Base-by-base conservation (phyloP, 129 eudicot species). In the Centaurea solstitialis region DNA sequence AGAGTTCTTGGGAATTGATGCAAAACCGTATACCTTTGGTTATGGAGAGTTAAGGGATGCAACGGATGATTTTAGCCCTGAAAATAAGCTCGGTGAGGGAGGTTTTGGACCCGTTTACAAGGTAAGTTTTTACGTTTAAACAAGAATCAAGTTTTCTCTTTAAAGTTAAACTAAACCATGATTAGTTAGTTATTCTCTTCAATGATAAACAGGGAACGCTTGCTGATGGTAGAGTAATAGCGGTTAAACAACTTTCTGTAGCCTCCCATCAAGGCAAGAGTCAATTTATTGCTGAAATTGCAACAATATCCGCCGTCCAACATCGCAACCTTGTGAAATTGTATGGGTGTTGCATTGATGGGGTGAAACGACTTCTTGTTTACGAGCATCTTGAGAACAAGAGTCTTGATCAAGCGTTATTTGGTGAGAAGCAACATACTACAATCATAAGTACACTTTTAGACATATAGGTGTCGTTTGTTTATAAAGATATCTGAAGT, bases 311-410 rank as follows among this genome's bases (percentile, higher is more conserved):
- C 9, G 90, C 92, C 2, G 98, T 91, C 64, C 98, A 93, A 28
- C 98, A 93, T 33, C 92, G 98, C 20, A 91, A 93, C 89, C 96
- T 93, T 45, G 98, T 93, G 39, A 91, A 84, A 75, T 13, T 93
- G 66, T 91, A 89, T 47, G 98, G 98, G 41, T 93, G 93, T n/a
- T 93, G 98, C 89, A 90, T 93, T 38, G 96, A 90, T 66, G 94
- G 92, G 43, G 88, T 76, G 39, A 93, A 87, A 61, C 85, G 91
- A n/a, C 86, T 93, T 79, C 94, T 93, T 79, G 98, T 93, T 15
- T 93, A 93, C 7, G 98, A 91, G 82, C 90, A 92, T 86, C 91
- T 85, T 11, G 92, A 85, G 78, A 94, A 94, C 92, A 90, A 83
- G 74, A 92, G 97, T 77, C 97, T 94, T 73, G 98, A 92, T 79